These are phyloP conservation scores for Hirschfeldia incana DNA, from an alignment of 345 rosid genomes.

Conservation along the genomic window DNA sequence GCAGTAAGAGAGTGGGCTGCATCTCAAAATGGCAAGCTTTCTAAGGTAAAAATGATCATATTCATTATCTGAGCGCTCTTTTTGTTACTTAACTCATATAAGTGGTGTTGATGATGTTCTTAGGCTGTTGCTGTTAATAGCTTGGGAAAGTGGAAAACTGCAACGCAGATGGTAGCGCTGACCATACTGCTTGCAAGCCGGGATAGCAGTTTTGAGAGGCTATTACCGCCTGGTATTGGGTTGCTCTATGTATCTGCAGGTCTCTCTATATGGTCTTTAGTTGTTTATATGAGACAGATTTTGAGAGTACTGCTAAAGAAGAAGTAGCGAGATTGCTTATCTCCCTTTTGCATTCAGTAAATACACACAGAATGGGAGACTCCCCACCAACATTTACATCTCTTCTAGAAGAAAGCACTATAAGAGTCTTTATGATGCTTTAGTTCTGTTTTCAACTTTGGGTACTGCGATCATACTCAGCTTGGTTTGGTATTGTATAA, in stretches of 20 bases:
- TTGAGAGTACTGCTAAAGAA: conserved; percentile 59
- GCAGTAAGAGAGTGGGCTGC: conserved; percentile 99
- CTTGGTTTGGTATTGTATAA: conserved; percentile 35
- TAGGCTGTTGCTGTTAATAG: conserved; percentile 99
- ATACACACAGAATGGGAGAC: conserved; percentile 36
- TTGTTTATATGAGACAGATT: conserved; percentile 84
- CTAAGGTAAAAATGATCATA: conserved; percentile 55
- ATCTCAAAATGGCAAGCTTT: conserved; percentile 75
- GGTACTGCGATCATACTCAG: conserved; percentile 18
- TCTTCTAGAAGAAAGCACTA: conserved; percentile 32
- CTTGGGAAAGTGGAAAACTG: conserved; percentile 99
- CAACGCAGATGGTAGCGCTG: conserved; percentile 90
- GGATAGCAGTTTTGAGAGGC: conserved; percentile 71
- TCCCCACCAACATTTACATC: neutral
- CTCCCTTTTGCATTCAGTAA: conserved; percentile 29
- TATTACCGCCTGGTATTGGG: conserved; percentile 65
- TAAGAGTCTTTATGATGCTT: conserved; percentile 33
- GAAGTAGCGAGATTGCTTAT: conserved; percentile 44
- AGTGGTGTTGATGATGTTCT: conserved; percentile 13
- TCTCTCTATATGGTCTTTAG: conserved; percentile 86
- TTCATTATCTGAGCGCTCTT: neutral
- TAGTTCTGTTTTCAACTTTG: conserved; percentile 33
- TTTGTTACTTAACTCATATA: neutral
- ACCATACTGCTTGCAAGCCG: conserved; percentile 84
- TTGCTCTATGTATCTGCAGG: conserved; percentile 93